Percentiles rank a stretch among this genome's conserved stretches.
Conservation (phyloP, 2,329 filamentous ascomycete genomes). For the Sclerotinia borealis region DNA sequence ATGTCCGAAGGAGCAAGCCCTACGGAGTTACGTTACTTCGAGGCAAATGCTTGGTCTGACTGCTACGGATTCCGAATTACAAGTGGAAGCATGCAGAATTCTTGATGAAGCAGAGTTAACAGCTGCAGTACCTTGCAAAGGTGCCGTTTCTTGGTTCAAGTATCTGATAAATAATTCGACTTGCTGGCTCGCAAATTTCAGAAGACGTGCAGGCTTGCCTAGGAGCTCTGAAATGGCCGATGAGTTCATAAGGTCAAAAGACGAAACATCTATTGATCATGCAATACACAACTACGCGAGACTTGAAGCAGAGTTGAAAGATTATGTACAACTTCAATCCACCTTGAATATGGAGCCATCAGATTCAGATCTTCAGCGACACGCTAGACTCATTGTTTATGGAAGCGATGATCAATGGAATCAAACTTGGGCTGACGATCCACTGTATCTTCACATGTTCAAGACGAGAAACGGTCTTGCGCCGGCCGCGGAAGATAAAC, state of each 20-base stretch:
- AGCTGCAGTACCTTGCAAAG: constrained; percentile 24
- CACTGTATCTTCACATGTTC: constrained; percentile 48
- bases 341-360: constrained; percentile 42
- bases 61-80: constrained; percentile 53
- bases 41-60: constrained; percentile 45
- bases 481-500: constrained; percentile 18
- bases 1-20: constrained; percentile 23
- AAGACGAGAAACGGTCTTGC: constrained; percentile 32
- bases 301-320: constrained; percentile 49
- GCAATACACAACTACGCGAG: constrained; percentile 50
- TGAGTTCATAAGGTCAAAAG: constrained; percentile 43
- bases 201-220: constrained; percentile 51
- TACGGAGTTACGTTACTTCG: constrained; percentile 24
- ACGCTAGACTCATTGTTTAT: constrained; percentile 57
- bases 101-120: constrained; percentile 49
- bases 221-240: constrained; percentile 50
- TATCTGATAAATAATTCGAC: constrained; percentile 45
- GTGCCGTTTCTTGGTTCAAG: constrained; percentile 47
- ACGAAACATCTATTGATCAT: constrained; percentile 51
- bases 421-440: constrained; percentile 54
- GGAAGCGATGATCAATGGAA: constrained; percentile 59
- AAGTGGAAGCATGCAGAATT: constrained; percentile 52
- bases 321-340: constrained; percentile 44
- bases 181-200: constrained; percentile 50
- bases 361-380: constrained; percentile 49